Base-by-base conservation (phyloP, 148 eudicot species). In the Rhododendron ferrugineum region DNA sequence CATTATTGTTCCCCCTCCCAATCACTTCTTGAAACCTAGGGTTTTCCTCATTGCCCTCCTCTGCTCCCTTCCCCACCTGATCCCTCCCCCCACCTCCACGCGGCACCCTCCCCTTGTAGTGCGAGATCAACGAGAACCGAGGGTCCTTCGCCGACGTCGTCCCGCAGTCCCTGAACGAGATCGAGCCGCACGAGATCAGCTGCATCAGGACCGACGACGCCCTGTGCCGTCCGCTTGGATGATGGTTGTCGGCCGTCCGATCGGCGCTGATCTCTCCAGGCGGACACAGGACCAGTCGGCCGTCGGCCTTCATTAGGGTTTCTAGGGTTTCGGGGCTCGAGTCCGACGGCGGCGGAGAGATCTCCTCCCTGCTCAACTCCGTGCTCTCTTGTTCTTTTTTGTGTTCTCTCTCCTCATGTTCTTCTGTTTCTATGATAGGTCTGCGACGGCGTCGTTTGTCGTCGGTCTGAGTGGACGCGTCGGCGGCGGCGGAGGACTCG, bases 281-380 rank as follows among this genome's bases (percentile, higher is more conserved):
- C 70, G 86, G 77, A 60, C 79, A 72, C 3, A 89, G 73, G 18
- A 90, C 52, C n/a, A 91, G 13, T 77, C 89, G 85, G 8, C 93
- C 92, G 83, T 93, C 97, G 11, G 95, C 90, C 76, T 96, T 94
- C 95, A 96, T 93, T 85, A 96, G 82, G 50, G 97, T 78, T 82
- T 94, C 97, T 26, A 96, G 84, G 3, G 99, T 93, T 88, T 94
- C 98, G 2, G 98, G 95, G 42, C 98, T 96, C 10, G 99, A 96
- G 89, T 96, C 99, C 30, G 98, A 96, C 80, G 99, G 98, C 85
- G 99, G 99, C 0, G 99, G 99, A 80, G 99, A 93, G 87, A 94
- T 91, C 94, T 95, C 95, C 13, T 89, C 94, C 16, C 90, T 88
- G 83, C 88, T 89, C 40, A 90, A 87, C 91, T 91, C 93, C 40